Percentiles rank a stretch among this genome's conserved stretches.
phyloP scores from a whole-genome alignment of 805 yeast species.

The Barnettozyma sp. region DNA sequence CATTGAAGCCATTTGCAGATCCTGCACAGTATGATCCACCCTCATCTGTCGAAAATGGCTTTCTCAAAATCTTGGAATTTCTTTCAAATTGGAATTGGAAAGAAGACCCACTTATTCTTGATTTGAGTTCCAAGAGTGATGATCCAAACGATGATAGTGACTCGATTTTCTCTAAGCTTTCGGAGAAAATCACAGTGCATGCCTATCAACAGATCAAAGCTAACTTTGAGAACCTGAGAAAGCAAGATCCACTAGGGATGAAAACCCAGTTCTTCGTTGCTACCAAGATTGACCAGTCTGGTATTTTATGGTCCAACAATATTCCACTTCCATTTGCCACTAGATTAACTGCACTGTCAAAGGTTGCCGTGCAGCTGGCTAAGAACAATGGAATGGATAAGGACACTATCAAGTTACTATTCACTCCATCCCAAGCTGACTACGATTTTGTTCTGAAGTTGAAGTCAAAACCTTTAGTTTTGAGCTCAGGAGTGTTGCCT shows the following conservation, averaged over 20 bases:
- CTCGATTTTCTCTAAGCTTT: constrained; percentile 39
- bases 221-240: constrained; percentile 62
- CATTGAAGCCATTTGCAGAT: constrained; percentile 78
- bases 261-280: constrained; percentile 78
- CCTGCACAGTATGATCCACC: constrained; percentile 83
- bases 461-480: constrained; percentile 36
- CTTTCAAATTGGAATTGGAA: constrained; percentile 92
- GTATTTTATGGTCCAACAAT: constrained; percentile 71
- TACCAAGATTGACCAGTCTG: constrained; percentile 79
- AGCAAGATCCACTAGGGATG: constrained; percentile 74
- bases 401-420: constrained; percentile 47
- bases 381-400: constrained; percentile 37
- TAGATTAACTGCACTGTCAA: constrained; percentile 80
- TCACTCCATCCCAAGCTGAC: constrained; percentile 77
- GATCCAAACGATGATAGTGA: constrained; percentile 30
- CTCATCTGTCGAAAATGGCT: constrained; percentile 71
- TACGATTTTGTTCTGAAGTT: constrained; percentile 73
- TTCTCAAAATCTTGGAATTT: constrained; percentile 63
- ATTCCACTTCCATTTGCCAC: constrained; percentile 71
- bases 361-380: constrained; percentile 58
- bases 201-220: constrained; percentile 55
- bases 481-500: constrained; percentile 47
- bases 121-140: constrained; percentile 49
- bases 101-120: constrained; percentile 76
- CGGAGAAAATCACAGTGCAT: constrained; percentile 56